phyloP scores from a whole-genome alignment of 768 basidiomycete genomes.

The Pleurotus pulmonarius region DNA sequence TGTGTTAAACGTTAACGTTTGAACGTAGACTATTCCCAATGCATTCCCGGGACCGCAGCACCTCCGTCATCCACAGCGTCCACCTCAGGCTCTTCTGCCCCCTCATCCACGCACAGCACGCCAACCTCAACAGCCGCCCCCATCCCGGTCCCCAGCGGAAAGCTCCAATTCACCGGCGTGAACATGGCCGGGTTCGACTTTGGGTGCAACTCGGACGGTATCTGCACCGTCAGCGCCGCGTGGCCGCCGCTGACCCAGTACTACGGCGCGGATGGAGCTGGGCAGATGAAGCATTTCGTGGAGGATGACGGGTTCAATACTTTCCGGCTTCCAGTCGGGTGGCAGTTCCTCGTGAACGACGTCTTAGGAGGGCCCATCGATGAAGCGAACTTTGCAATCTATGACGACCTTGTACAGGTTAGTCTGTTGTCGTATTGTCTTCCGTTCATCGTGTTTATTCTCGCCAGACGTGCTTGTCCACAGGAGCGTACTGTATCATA shows the following conservation, averaged over 20 bases:
- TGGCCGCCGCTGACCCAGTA: conserved; percentile 43
- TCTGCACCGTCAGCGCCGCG: conserved; percentile 32
- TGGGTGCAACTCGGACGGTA: conserved; percentile 43
- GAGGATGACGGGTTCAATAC: conserved; percentile 49
- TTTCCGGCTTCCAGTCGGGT: conserved; percentile 59
- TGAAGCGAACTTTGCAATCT: conserved; percentile 39
- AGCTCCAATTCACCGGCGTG: conserved; percentile 37
- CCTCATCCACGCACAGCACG: conserved; percentile 12
- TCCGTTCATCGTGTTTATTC: background rate
- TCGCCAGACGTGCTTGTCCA: conserved; percentile 33
- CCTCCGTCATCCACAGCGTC: background rate
- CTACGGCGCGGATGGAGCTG: conserved; percentile 41
- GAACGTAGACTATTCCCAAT: conserved; percentile 28
- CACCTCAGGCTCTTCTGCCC: background rate
- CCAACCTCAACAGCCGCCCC: conserved; percentile 19
- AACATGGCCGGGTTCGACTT: conserved; percentile 59
- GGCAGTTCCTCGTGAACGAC: conserved; percentile 48
- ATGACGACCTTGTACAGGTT: conserved; percentile 50
- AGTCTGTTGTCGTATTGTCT: no score
- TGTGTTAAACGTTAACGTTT: background rate
- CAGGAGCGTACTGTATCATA: conserved; percentile 51
- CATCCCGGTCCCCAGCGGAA: conserved; percentile 11
- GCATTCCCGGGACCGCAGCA: conserved; percentile 22
- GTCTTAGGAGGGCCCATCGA: conserved; percentile 36
- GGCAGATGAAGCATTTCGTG: conserved; percentile 64